phyloP scores from a whole-genome alignment of 1,284 basidiomycete species.

The Ustilago crameri region DNA sequence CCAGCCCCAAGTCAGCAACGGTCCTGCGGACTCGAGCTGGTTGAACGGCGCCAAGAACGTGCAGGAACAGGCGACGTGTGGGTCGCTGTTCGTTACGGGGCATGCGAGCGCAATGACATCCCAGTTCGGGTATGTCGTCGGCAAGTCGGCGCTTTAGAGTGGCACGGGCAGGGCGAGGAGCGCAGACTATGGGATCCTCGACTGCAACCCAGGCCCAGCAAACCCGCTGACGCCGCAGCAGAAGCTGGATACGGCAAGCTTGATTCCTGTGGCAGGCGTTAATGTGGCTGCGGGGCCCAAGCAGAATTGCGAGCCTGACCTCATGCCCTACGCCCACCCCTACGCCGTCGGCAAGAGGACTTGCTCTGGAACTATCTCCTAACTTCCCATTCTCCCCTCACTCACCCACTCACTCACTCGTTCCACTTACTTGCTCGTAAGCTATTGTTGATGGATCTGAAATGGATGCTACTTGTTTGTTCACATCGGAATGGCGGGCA shows the following conservation, averaged over 20 bases:
- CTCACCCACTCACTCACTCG: background rate
- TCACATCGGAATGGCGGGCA: conserved; percentile 24
- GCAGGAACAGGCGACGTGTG: conserved; percentile 29
- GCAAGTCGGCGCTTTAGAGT: conserved; percentile 12
- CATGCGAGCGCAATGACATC: conserved; percentile 29
- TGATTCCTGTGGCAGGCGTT: conserved; percentile 14
- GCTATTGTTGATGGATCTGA: conserved; percentile 7
- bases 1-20: conserved; percentile 24
- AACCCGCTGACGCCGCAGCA: conserved; percentile 18
- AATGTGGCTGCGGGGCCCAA: conserved; percentile 26
- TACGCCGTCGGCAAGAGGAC: conserved; percentile 34
- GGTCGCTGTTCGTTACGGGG: conserved; percentile 20
- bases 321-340: conserved; percentile 30
- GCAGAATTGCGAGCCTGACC: conserved; percentile 42
- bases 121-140: conserved; percentile 33
- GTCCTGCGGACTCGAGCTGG: conserved; percentile 19
- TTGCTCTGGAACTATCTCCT: conserved; percentile 24
- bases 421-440: background rate
- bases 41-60: conserved; percentile 30
- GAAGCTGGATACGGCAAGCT: conserved; percentile 6
- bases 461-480: background rate
- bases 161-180: conserved; percentile 11
- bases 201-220: conserved; percentile 29
- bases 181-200: conserved; percentile 14
- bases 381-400: background rate